Evolutionary conservation across 352 stramenopile genomes (phyloP).

Genomic region (Globisporangium perplexum): DNA sequence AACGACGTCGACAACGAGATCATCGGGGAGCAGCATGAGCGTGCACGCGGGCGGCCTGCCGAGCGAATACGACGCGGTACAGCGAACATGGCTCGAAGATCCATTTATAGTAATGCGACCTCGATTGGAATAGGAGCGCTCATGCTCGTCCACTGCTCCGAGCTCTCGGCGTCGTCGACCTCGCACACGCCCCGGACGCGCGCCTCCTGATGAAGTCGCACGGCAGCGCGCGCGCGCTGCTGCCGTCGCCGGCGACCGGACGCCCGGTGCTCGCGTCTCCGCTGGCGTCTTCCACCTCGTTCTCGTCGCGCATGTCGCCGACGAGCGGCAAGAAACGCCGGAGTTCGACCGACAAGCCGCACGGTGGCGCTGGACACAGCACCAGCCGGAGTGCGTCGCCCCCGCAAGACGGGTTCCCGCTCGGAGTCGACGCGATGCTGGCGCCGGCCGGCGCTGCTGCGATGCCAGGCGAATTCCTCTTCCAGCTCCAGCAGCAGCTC

Average conservation of each 20-base stretch:
- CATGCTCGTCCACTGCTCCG: too few species aligned
- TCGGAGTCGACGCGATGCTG: conserved; percentile 10
- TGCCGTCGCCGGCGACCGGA: conserved; percentile 15
- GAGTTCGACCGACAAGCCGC: conserved; percentile 3
- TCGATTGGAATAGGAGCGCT: too few species aligned
- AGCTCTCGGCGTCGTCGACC: too few species aligned
- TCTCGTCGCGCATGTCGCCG: conserved; percentile 19
- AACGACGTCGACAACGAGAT: too few species aligned
- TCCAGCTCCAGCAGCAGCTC: conserved; percentile 44
- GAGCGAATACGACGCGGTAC: too few species aligned
- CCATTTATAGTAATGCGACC: too few species aligned
- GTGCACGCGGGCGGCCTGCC: too few species aligned
- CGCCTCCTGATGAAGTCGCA: conserved; percentile 21
- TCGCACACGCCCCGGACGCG: too few species aligned
- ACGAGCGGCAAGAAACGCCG: conserved; percentile 15
- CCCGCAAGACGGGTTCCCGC: conserved; percentile 4
- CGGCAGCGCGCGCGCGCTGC: conserved; percentile 18
- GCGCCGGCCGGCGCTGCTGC: background rate
- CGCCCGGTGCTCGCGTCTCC: conserved; percentile 12
- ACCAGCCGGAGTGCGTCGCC: conserved; percentile 3
- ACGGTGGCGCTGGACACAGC: conserved; percentile 4
- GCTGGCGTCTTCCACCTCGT: conserved; percentile 11
- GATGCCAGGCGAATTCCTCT: conserved; percentile 21
- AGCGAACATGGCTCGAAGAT: too few species aligned
- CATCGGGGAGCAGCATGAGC: too few species aligned